Evolutionary conservation across 129 eudicot genomes (phyloP), one percentile per base, ranked within the genome.

Genomic region (Flaveria robusta): DNA sequence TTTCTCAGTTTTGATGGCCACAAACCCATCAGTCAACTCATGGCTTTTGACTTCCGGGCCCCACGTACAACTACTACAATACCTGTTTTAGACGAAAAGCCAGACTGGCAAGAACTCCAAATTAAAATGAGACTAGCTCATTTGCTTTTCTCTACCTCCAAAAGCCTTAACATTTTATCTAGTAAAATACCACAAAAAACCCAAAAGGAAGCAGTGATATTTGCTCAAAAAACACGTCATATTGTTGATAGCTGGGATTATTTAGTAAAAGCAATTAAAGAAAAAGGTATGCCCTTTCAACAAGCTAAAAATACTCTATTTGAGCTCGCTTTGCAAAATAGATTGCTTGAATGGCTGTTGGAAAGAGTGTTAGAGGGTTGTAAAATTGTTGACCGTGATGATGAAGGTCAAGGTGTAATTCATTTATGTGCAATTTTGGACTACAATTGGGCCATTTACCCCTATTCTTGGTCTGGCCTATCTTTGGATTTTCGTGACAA

Each of bases 391-490:
- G 92, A 81, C 14, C 91, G 86, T 56, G 99, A 94, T 82, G 90
- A 86, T 71, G 83, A 89, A 80, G 99, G 99, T 76, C 93, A 86
- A 83, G 99, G 99, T 19, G 88, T 89, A 26, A 88, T 94, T 26
- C 99, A 94, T 86, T 87, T 91, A 83, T 94, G 99, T 86, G 96
- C 99, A 22, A 85, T 94, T 81, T 83, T 94, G 39, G 97, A 87
- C 66, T 94, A 94, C 81, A 86, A 88, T 43, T 94, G 99, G 99
- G 96, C 96, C 31, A 88, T 94, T 27, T 85, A 86, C 77, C 99
- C 96, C 20, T 89, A 82, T 87, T 83, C 96, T 12, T 86, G 86
- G 87, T 87, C 97, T 12, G 92, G 99, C 14, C 74, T 94, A 51
- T 94, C 97, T 7, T 81, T 94, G 87, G 96, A 94, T 86, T 89